Conservation (phyloP, 2,329 filamentous ascomycete species). For the Fonsecaea nubica region DNA sequence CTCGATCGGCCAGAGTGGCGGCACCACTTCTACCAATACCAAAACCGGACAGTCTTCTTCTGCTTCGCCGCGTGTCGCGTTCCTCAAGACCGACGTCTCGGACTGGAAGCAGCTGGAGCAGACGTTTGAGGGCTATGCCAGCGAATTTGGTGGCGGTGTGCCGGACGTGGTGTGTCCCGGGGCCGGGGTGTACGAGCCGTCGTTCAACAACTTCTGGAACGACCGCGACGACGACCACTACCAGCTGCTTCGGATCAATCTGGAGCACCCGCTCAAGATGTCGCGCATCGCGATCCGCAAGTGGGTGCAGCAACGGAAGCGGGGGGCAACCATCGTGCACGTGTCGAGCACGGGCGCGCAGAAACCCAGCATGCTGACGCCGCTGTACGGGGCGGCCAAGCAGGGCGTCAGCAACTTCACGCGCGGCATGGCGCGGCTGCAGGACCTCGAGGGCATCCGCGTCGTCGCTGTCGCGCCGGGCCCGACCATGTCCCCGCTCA, state of each 20-base stretch:
- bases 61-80: constrained; percentile 45
- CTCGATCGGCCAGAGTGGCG: constrained; percentile 30
- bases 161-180: constrained; percentile 54
- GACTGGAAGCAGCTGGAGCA: constrained; percentile 57
- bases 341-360: constrained; percentile 58
- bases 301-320: constrained; percentile 4
- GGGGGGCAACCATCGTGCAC: constrained; percentile 47
- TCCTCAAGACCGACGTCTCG: constrained; percentile 54
- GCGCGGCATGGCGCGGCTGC: constrained; percentile 57
- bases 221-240: constrained; percentile 51
- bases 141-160: constrained; percentile 55
- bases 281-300: constrained; percentile 55
- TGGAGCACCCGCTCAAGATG: constrained; percentile 58
- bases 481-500: constrained; percentile 26
- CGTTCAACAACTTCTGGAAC: constrained; percentile 58
- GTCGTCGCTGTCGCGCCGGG: constrained; percentile 66
- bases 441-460: constrained; percentile 57
- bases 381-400: constrained; percentile 58
- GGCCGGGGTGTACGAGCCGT: constrained; percentile 49
- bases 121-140: constrained; percentile 57
- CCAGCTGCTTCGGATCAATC: constrained; percentile 56
- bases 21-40: not conserved
- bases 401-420: constrained; percentile 57
- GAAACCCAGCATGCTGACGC: constrained; percentile 46
- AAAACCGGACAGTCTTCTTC: constrained; percentile 25